These are phyloP conservation scores for Corniculantispora saksenae DNA, from an alignment of 2,329 filamentous ascomycete species.

Conservation along the genomic window DNA sequence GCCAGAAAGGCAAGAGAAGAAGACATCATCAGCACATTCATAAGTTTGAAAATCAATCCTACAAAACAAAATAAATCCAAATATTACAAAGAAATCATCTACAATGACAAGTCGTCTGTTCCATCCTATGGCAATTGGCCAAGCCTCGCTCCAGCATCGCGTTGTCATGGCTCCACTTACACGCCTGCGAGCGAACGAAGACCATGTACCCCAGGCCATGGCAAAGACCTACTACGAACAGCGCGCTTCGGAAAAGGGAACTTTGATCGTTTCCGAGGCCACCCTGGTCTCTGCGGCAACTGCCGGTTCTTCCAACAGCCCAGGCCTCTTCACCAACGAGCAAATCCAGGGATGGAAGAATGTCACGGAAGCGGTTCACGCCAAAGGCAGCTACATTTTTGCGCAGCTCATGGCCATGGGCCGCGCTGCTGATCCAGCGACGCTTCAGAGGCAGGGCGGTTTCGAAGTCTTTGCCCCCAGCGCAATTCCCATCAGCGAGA, in stretches of 20 bases:
- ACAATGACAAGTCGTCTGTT: neutral
- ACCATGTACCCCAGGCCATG: constrained; percentile 29
- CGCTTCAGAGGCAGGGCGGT: neutral
- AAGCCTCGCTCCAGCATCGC: constrained; percentile 38
- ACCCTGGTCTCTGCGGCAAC: constrained; percentile 40
- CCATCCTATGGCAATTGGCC: neutral
- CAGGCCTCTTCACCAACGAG: constrained; percentile 55
- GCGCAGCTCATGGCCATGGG: constrained; percentile 64
- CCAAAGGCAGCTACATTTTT: constrained; percentile 60
- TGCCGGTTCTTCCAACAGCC: constrained; percentile 39
- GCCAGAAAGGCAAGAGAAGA: neutral
- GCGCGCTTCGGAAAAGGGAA: constrained; percentile 43
- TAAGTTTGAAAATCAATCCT: neutral
- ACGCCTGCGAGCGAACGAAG: constrained; percentile 49
- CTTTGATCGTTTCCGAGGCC: constrained; percentile 47
- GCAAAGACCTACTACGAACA: constrained; percentile 47
- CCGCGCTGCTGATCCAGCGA: constrained; percentile 41
- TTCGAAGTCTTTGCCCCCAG: constrained; percentile 46
- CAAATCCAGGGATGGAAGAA: constrained; percentile 61
- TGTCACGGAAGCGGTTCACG: constrained; percentile 61
- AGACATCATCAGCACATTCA: neutral
- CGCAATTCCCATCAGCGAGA: constrained; percentile 34
- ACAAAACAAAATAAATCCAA: neutral
- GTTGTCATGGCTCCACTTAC: constrained; percentile 59
- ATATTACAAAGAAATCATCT: neutral